A percentile compares a stretch with the other conserved stretches of the same genome.
phyloP scores from a whole-genome alignment of 257 asterid species.

The Nicotiana knightiana region DNA sequence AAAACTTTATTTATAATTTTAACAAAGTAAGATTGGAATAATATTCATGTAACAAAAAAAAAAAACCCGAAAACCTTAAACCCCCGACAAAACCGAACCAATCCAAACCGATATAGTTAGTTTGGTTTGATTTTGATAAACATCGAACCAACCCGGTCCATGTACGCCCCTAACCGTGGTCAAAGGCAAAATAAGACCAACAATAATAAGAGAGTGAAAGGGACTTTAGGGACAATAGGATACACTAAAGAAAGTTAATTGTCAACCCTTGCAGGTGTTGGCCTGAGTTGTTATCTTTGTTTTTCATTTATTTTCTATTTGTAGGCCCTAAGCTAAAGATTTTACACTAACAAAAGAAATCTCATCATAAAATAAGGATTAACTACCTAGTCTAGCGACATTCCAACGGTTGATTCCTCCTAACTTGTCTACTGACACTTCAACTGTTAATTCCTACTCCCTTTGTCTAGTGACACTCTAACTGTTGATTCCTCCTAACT shows the following conservation, averaged over 20 bases:
- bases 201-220: not conserved
- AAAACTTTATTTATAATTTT: no score
- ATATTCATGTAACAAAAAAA: no score
- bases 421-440: not conserved
- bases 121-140: no score
- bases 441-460: no score
- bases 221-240: not conserved
- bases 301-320: conserved; percentile 15
- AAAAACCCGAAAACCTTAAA: no score
- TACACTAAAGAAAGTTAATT: not conserved
- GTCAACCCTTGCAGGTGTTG: not conserved
- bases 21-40: no score
- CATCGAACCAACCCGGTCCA: no score
- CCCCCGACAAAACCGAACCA: no score
- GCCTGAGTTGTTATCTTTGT: not conserved
- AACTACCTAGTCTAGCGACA: conserved; percentile 41
- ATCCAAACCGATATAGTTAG: no score
- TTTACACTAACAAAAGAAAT: conserved; percentile 32
- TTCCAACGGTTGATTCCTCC: conserved; percentile 33
- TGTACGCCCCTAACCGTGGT: no score
- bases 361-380: not conserved
- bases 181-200: no score
- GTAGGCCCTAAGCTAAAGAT: conserved; percentile 1
- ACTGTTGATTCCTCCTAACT: conserved; percentile 15
- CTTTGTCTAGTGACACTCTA: conserved; percentile 36